These are phyloP conservation scores for Umbelopsis sp. DNA, from an alignment of 192 early-diverging fungal species.

Conservation along the genomic window DNA sequence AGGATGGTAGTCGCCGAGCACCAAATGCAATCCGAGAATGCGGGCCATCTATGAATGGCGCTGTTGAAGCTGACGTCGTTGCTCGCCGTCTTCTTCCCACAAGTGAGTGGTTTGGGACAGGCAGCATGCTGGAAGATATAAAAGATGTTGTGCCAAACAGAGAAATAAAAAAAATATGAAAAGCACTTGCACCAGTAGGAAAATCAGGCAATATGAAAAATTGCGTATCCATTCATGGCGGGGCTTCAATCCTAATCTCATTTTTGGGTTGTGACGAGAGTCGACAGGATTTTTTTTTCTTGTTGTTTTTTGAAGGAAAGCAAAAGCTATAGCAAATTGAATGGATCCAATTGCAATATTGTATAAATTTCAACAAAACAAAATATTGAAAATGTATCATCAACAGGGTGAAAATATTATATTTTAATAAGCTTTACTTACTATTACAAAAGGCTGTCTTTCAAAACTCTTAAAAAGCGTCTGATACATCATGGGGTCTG, in stretches of 20 bases:
- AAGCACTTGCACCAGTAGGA: not conserved
- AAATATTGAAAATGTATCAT: too few species aligned
- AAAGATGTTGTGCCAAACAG: too few species aligned
- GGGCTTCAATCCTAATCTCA: not conserved
- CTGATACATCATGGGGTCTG: constrained; percentile 20
- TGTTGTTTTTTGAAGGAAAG: too few species aligned
- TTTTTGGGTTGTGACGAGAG: not conserved
- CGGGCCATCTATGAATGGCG: not conserved
- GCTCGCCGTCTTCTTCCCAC: constrained; percentile 15
- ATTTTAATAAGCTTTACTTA: too few species aligned
- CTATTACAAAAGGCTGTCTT: not conserved
- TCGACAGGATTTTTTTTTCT: too few species aligned
- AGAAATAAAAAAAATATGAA: not conserved
- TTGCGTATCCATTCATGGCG: too few species aligned
- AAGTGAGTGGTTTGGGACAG: not conserved
- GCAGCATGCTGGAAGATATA: not conserved
- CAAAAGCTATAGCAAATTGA: not conserved
- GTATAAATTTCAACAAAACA: too few species aligned
- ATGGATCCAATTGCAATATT: too few species aligned
- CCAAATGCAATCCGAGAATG: not conserved
- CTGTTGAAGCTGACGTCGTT: constrained; percentile 2
- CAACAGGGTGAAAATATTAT: too few species aligned
- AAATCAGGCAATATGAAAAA: too few species aligned
- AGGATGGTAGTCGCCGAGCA: not conserved
- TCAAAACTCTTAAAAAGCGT: not conserved